Conservation (phyloP, 2,329 filamentous ascomycete genomes). For the Fusarium aywerte region DNA sequence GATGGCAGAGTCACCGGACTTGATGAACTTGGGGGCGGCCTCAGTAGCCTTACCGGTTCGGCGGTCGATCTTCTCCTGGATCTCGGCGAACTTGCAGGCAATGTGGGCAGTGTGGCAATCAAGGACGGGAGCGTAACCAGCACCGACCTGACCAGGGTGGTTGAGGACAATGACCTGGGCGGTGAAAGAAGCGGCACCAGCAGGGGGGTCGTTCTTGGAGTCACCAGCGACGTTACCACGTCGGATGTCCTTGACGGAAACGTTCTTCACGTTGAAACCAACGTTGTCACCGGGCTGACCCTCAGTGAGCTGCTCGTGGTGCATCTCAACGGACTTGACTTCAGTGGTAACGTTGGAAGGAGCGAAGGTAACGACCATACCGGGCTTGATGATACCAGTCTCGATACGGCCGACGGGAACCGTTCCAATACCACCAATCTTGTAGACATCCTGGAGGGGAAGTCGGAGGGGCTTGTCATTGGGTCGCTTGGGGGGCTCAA, state of each 20-base stretch:
- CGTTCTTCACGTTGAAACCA: constrained; percentile 99
- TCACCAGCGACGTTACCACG: constrained; percentile 99
- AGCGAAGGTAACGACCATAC: constrained; percentile 97
- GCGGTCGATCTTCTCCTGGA: constrained; percentile 99
- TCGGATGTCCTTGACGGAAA: constrained; percentile 99
- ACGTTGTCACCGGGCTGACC: constrained; percentile 99
- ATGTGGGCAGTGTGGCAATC: constrained; percentile 99
- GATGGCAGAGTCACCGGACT: constrained; percentile 99
- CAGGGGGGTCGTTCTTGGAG: constrained; percentile 99
- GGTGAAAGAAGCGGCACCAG: constrained; percentile 92
- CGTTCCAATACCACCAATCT: constrained; percentile 99
- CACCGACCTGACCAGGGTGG: constrained; percentile 99
- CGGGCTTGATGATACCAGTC: constrained; percentile 94
- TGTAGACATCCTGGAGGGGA: constrained; percentile 99
- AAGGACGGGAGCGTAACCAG: constrained; percentile 98
- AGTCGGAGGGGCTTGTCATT: constrained; percentile 99
- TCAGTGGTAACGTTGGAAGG: constrained; percentile 99
- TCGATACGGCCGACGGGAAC: constrained; percentile 99
- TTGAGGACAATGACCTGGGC: constrained; percentile 99
- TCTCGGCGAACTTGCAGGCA: constrained; percentile 99
- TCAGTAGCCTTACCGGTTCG: constrained; percentile 99
- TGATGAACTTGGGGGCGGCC: constrained; percentile 97
- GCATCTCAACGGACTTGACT: constrained; percentile 99
- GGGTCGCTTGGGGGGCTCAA: constrained; percentile 91
- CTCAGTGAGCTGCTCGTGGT: constrained; percentile 98